Evolutionary conservation across 2,329 filamentous ascomycete species (phyloP).

Genomic region (Aspergillus niger): DNA sequence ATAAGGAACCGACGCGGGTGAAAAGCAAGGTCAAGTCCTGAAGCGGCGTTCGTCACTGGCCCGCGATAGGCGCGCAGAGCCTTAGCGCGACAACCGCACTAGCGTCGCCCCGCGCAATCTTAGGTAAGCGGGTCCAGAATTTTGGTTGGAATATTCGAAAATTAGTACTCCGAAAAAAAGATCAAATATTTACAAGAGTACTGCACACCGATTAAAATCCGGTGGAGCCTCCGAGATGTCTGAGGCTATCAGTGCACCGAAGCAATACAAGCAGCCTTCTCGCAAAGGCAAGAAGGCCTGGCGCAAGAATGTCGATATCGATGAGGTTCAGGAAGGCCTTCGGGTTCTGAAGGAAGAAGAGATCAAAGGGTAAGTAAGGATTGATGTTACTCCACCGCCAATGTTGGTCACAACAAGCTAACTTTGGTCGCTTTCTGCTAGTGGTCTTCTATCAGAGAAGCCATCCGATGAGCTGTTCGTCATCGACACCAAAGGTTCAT

Average conservation of each 20-base stretch:
- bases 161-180: slow-evolving; percentile 27
- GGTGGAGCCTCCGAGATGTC: slow-evolving; percentile 33
- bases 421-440: slow-evolving; percentile 41
- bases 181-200: slow-evolving; percentile 17
- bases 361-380: slow-evolving; percentile 77
- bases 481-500: slow-evolving; percentile 74
- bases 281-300: slow-evolving; percentile 98
- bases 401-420: neutral
- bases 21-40: slow-evolving; percentile 18
- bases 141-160: slow-evolving; percentile 27
- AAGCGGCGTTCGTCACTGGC: slow-evolving; percentile 16
- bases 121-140: slow-evolving; percentile 37
- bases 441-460: slow-evolving; percentile 84
- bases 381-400: neutral
- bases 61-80: slow-evolving; percentile 27
- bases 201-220: slow-evolving; percentile 15
- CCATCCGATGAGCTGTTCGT: slow-evolving; percentile 80
- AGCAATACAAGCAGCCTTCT: slow-evolving; percentile 83
- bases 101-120: slow-evolving; percentile 29
- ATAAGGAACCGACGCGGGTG: slow-evolving; percentile 26
- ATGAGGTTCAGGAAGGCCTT: slow-evolving; percentile 79
- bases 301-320: slow-evolving; percentile 96
- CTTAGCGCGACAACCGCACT: slow-evolving; percentile 32
- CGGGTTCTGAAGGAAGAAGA: slow-evolving; percentile 85
- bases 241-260: slow-evolving; percentile 59